These are phyloP conservation scores for Rutidosis leptorrhynchoides DNA, from an alignment of 129 eudicot species.

Conservation along the genomic window DNA sequence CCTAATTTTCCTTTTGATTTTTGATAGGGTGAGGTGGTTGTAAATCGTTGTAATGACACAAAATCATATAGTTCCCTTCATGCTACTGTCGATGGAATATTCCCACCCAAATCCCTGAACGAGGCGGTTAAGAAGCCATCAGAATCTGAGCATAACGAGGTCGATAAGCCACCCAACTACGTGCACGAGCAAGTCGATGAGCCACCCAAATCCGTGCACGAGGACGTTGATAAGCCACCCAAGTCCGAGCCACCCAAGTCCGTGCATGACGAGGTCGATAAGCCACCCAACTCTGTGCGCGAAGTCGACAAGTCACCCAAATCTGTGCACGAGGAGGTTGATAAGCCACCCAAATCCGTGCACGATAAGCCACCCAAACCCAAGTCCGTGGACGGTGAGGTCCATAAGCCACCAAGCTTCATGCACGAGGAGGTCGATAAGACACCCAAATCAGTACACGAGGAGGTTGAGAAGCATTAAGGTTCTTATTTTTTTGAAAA, in stretches of 20 bases:
- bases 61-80: slow-evolving; percentile 80
- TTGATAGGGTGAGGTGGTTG: slow-evolving; percentile 79
- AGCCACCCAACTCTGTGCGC: neutral
- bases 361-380: neutral
- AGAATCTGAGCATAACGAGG: neutral
- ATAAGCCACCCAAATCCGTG: neutral
- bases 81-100: slow-evolving; percentile 67
- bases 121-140: slow-evolving; percentile 46
- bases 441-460: neutral
- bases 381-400: neutral
- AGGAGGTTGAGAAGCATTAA: slow-evolving; percentile 10
- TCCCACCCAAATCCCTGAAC: slow-evolving; percentile 50
- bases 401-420: too few species aligned
- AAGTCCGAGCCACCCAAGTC: neutral
- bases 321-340: neutral
- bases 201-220: neutral
- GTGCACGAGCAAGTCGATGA: neutral
- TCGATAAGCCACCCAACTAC: neutral
- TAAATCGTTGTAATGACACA: slow-evolving; percentile 61
- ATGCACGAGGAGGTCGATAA: neutral
- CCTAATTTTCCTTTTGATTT: neutral
- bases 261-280: neutral
- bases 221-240: neutral
- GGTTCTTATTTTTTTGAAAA: slow-evolving; percentile 6
- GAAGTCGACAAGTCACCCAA: neutral